These are phyloP conservation scores for Alternaria solani DNA, from an alignment of 2,329 filamentous ascomycete genomes.

Conservation along the genomic window DNA sequence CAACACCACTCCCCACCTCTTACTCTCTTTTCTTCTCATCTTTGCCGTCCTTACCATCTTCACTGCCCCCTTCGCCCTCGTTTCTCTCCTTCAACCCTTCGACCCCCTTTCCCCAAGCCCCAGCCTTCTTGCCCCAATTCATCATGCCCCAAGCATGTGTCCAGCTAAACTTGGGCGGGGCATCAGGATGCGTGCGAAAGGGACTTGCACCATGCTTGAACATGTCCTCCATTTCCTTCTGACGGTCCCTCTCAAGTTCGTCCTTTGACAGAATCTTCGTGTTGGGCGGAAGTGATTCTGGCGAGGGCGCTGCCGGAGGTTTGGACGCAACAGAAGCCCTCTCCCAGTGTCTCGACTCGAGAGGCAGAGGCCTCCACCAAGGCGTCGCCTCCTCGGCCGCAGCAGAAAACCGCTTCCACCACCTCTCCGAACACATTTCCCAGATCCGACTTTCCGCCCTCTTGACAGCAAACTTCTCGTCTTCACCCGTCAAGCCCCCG, in stretches of 20 bases:
- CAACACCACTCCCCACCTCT: neutral
- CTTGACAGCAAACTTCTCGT: slow-evolving; percentile 83
- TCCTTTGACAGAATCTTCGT: slow-evolving; percentile 26
- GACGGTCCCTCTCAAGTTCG: slow-evolving; percentile 37
- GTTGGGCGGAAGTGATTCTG: slow-evolving; percentile 18
- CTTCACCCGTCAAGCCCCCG: slow-evolving; percentile 76
- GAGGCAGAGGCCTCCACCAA: slow-evolving; percentile 75
- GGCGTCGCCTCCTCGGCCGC: slow-evolving; percentile 40
- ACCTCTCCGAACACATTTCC: slow-evolving; percentile 78
- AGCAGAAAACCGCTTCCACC: slow-evolving; percentile 75
- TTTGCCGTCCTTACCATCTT: neutral
- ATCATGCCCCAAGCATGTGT: slow-evolving; percentile 64
- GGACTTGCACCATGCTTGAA: slow-evolving; percentile 58
- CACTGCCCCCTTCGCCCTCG: neutral
- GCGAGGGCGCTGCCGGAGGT: neutral
- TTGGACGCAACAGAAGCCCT: neutral
- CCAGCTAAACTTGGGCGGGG: slow-evolving; percentile 61
- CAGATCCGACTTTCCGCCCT: slow-evolving; percentile 78
- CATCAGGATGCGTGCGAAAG: slow-evolving; percentile 54
- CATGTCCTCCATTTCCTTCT: slow-evolving; percentile 32
- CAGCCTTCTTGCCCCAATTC: slow-evolving; percentile 62
- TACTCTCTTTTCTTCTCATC: neutral
- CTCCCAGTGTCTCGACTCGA: slow-evolving; percentile 74
- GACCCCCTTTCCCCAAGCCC: slow-evolving; percentile 60
- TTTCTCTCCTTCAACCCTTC: slow-evolving; percentile 51